Percentiles rank a stretch among this genome's conserved stretches.
phyloP scores from a whole-genome alignment of 768 basidiomycete species.

The Leccinum barrowsii region DNA sequence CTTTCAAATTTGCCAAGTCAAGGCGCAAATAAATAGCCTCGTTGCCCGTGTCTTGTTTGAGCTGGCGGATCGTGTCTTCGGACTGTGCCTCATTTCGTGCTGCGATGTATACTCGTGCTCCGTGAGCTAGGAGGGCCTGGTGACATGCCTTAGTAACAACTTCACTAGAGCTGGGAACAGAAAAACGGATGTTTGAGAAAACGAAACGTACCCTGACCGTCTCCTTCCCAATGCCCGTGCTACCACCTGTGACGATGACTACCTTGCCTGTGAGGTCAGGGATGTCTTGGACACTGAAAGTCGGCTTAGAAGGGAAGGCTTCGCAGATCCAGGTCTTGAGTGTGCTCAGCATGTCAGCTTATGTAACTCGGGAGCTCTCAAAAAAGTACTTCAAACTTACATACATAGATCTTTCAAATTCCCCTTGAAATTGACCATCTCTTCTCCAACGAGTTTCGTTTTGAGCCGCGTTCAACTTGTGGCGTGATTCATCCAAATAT shows the following conservation, averaged over 20 bases:
- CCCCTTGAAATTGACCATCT: too few relatives aligned
- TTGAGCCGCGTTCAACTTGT: too few relatives aligned
- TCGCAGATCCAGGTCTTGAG: conserved; percentile 8
- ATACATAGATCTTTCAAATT: too few relatives aligned
- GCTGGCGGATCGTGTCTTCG: conserved; percentile 27
- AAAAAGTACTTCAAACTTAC: too few relatives aligned
- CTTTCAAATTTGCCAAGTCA: conserved; percentile 35
- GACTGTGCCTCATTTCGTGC: conserved; percentile 24
- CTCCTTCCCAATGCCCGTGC: conserved; percentile 29
- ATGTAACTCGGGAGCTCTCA: too few relatives aligned
- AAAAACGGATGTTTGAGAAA: background rate
- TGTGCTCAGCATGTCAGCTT: background rate
- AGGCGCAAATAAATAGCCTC: conserved; percentile 33
- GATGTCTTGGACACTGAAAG: conserved; percentile 28
- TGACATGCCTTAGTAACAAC: background rate
- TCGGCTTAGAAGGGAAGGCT: conserved; percentile 21
- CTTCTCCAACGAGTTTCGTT: too few relatives aligned
- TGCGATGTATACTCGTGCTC: conserved; percentile 37
- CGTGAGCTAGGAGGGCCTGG: conserved; percentile 27
- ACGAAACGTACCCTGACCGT: conserved; percentile 15
- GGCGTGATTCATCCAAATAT: too few relatives aligned
- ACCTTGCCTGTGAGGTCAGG: conserved; percentile 35
- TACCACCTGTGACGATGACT: conserved; percentile 35
- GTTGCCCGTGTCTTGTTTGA: conserved; percentile 33
- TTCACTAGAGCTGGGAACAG: too few relatives aligned